Evolutionary conservation across 1,284 basidiomycete species (phyloP), one percentile per base, ranked within the genome.

Genomic region (Ustilago hordei): DNA sequence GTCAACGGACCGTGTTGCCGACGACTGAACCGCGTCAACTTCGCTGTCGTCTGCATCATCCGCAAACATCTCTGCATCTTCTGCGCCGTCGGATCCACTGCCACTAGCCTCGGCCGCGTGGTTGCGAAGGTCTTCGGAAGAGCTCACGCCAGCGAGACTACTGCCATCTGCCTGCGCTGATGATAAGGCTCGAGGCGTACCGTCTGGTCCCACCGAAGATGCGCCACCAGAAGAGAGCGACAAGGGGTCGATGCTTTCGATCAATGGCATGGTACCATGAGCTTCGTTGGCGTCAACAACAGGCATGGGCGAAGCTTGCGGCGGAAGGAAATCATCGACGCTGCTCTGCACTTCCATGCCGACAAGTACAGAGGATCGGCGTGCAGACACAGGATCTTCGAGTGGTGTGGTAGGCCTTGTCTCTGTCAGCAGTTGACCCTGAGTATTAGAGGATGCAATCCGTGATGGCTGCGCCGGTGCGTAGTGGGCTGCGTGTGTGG

Each of bases 81-180:
- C 83, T 0, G 79, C 79, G 35, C 81, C 78, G 17, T 84, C 83
- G 54, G 81, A 83, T 8, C 81, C 82, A 55, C 83, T 84, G 8
- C 73, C 82, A 38, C 78, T 81, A 8, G 78, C 80, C 50, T 78
- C 78, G 12, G 65, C 73, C 4, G 62, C 64, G 19, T 73, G 66
- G 41, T 61, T 69, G 15, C 69, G 41, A 15, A 82, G 55, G 45
- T 82, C 81, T 48, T 82, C 81, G 4, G 70, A 60, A 8, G 81
- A 80, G 61, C 70, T 73, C 15, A 69, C 64, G n/a, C 60, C 73
- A 2, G 60, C 75, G 11, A 79, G 39, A 39, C 45, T 32, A 31
- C 39, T 15, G 11, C 56, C 61, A 35, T 48, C 56, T 4, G 57
- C 56, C 32, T 57, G 57, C 2, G 61, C 55, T 7, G 68, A 58